Percentiles rank a stretch among this genome's conserved stretches.
These are phyloP conservation scores for Cudoniella acicularis DNA, from an alignment of 495 filamentous ascomycete species.

Conservation along the genomic window DNA sequence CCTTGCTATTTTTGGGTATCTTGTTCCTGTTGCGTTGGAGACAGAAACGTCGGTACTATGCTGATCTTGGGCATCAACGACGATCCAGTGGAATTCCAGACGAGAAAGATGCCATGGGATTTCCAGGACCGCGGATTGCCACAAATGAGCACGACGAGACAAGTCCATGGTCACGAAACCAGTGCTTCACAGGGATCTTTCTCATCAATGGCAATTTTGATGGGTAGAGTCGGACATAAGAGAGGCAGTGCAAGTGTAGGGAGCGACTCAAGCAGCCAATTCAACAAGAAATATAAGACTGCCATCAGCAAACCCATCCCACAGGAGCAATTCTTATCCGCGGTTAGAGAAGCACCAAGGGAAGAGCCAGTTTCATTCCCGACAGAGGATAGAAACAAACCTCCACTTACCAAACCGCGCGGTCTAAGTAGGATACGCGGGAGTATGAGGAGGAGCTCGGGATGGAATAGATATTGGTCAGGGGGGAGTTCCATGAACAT, in stretches of 20 bases:
- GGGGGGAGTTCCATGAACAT: slow-evolving; percentile 49
- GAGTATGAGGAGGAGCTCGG: slow-evolving; percentile 48
- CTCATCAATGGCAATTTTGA: slow-evolving; percentile 54
- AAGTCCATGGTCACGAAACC: slow-evolving; percentile 43
- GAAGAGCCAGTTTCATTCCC: slow-evolving; percentile 18
- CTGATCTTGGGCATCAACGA: slow-evolving; percentile 42
- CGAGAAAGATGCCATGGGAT: slow-evolving; percentile 48
- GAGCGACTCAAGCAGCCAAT: slow-evolving; percentile 47
- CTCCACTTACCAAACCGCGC: neutral
- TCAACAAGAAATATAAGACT: slow-evolving; percentile 49
- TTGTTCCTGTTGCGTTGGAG: slow-evolving; percentile 66
- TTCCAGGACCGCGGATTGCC: slow-evolving; percentile 49
- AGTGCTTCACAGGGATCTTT: slow-evolving; percentile 45
- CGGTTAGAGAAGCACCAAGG: slow-evolving; percentile 17
- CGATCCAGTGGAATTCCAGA: slow-evolving; percentile 45
- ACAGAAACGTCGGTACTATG: slow-evolving; percentile 38
- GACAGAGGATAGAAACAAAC: slow-evolving; percentile 22
- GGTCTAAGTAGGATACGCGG: slow-evolving; percentile 15
- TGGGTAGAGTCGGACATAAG: slow-evolving; percentile 44
- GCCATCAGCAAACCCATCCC: slow-evolving; percentile 52
- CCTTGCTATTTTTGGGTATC: slow-evolving; percentile 61
- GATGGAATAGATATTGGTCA: slow-evolving; percentile 60
- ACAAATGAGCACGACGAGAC: slow-evolving; percentile 29
- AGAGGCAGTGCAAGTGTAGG: slow-evolving; percentile 39
- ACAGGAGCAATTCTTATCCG: slow-evolving; percentile 24